Conservation (phyloP, 78 protist genomes). For the Dictyostelium purpureum region DNA sequence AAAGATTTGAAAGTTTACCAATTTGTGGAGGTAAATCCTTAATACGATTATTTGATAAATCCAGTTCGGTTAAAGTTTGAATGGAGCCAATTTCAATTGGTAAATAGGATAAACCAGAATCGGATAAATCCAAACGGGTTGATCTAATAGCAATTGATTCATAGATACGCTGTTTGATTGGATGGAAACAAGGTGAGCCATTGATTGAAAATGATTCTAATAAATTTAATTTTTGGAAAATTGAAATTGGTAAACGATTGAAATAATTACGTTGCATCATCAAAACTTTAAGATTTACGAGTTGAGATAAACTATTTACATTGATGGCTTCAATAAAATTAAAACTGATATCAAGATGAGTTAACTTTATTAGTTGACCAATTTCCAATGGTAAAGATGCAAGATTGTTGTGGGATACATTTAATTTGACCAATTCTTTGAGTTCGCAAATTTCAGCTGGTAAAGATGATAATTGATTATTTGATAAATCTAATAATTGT, state of each 20-base stretch:
- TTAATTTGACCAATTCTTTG: conserved; percentile 22
- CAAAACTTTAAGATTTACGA: conserved; percentile 2
- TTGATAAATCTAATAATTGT: conserved; percentile 62
- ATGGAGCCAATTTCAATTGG: conserved; percentile 71
- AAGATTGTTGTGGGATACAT: conserved; percentile 69
- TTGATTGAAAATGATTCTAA: conserved; percentile 55
- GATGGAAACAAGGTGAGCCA: conserved; percentile 77
- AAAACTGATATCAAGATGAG: conserved; percentile 69
- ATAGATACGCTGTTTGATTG: conserved; percentile 36
- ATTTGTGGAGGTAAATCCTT: conserved; percentile 75
- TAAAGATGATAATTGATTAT: conserved; percentile 66
- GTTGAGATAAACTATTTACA: background rate
- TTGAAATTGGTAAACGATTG: conserved; percentile 36
- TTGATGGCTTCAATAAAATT: conserved; percentile 44
- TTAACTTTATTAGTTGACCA: conserved; percentile 12
- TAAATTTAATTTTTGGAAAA: background rate
- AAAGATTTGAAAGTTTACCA: conserved; percentile 28
- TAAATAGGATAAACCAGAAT: conserved; percentile 22
- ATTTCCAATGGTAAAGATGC: conserved; percentile 53
- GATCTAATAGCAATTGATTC: conserved; percentile 38
- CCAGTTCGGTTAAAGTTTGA: conserved; percentile 13
- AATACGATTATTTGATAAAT: conserved; percentile 64
- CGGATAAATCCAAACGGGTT: conserved; percentile 27
- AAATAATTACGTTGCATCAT: conserved; percentile 67
- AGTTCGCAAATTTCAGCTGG: conserved; percentile 76